phyloP scores from a whole-genome alignment of 768 basidiomycete species.

The Tremella mesenterica region DNA sequence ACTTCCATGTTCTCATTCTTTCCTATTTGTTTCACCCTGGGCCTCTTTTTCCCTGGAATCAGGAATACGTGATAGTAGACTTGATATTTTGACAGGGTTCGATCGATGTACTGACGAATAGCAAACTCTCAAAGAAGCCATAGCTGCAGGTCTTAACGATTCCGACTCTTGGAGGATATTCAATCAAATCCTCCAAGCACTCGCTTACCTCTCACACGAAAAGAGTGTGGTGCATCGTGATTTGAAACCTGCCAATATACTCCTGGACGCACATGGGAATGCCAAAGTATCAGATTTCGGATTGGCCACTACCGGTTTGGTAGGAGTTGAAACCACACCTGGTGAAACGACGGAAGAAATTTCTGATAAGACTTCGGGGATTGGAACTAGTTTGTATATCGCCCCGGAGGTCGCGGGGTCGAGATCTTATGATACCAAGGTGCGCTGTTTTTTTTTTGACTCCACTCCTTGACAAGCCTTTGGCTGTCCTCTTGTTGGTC shows the following conservation, averaged over 20 bases:
- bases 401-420: constrained; percentile 66
- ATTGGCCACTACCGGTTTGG: constrained; percentile 46
- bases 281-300: constrained; percentile 81
- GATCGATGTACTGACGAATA: constrained; percentile 27
- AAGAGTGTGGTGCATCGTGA: constrained; percentile 69
- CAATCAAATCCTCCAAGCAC: constrained; percentile 77
- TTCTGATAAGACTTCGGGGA: constrained; percentile 47
- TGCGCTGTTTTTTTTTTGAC: no score
- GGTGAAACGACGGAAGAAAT: constrained; percentile 11
- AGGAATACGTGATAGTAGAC: no score
- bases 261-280: constrained; percentile 47
- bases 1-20: no score
- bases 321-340: constrained; percentile 15
- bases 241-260: constrained; percentile 88
- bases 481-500: no score
- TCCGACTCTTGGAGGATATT: constrained; percentile 84
- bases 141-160: constrained; percentile 61
- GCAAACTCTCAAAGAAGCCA: constrained; percentile 77
- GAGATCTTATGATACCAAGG: constrained; percentile 58
- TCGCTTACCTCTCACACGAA: constrained; percentile 77
- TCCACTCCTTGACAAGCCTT: background rate
- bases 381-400: constrained; percentile 84
- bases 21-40: no score
- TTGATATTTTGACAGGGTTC: background rate
- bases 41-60: no score